Conservation (phyloP, 208 protist species). For the Trypanosoma cruzi region DNA sequence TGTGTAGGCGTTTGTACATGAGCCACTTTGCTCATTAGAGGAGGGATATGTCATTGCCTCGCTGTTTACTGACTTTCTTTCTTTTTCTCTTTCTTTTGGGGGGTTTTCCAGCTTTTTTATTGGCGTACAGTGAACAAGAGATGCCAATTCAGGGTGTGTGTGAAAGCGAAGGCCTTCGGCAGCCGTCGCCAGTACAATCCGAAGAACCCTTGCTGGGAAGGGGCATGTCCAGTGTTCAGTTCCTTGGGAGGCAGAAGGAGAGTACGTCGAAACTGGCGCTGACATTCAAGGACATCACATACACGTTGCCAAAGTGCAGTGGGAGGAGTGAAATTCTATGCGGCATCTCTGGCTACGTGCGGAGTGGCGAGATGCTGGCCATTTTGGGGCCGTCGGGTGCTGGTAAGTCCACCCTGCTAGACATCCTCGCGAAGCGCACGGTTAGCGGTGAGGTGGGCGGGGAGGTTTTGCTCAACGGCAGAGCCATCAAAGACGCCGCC, state of each 20-base stretch:
- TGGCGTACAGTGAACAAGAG: neutral
- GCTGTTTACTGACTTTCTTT: neutral
- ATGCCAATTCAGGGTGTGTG: neutral
- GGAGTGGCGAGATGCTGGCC: slow-evolving; percentile 65
- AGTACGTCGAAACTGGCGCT: neutral
- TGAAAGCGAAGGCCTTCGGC: neutral
- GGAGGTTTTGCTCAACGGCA: slow-evolving; percentile 55
- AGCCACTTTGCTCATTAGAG: neutral
- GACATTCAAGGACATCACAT: slow-evolving; percentile 59
- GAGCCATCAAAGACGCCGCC: slow-evolving; percentile 17
- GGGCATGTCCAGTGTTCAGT: slow-evolving; percentile 1
- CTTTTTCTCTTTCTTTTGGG: neutral
- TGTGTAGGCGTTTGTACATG: neutral
- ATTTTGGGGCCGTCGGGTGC: slow-evolving; percentile 79
- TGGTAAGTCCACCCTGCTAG: slow-evolving; percentile 79
- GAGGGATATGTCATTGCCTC: too few species aligned
- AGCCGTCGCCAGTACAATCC: slow-evolving; percentile 10
- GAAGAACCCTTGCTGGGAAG: neutral
- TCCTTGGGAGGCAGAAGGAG: neutral
- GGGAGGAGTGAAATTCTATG: slow-evolving; percentile 39
- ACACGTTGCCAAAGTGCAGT: slow-evolving; percentile 21
- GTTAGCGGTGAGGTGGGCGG: slow-evolving; percentile 34
- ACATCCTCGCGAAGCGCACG: slow-evolving; percentile 65
- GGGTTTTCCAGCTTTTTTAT: slow-evolving; percentile 13
- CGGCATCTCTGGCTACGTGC: slow-evolving; percentile 57